These are phyloP conservation scores for Setaria viridis DNA, from an alignment of 202 grass and related monocot species.

Conservation along the genomic window DNA sequence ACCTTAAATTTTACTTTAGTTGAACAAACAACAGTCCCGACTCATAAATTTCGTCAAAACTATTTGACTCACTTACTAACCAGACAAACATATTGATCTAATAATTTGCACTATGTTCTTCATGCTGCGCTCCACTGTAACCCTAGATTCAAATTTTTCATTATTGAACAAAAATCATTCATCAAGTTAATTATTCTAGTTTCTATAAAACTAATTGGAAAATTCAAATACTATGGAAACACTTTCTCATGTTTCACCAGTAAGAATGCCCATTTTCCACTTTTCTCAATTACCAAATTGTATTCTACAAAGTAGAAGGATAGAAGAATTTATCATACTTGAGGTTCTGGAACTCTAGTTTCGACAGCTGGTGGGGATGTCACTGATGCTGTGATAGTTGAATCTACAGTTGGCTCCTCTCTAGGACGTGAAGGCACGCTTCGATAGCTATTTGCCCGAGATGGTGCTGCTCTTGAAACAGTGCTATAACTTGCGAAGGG, in stretches of 20 bases:
- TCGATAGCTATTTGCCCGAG: conserved; percentile 45
- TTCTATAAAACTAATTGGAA: not conserved
- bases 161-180: not conserved
- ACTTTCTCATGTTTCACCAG: not conserved
- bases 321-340: conserved; percentile 31
- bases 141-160: not conserved
- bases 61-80: not conserved
- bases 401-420: conserved; percentile 51
- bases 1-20: not conserved
- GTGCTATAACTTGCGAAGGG: conserved; percentile 65
- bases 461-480: conserved; percentile 55
- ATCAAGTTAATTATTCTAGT: conserved; percentile 10
- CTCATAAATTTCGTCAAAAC: not conserved
- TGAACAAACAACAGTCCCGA: not conserved
- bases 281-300: conserved; percentile 3
- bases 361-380: conserved; percentile 48
- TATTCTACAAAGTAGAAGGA: conserved; percentile 23
- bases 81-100: conserved; percentile 3
- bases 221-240: not conserved
- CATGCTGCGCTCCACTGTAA: not conserved
- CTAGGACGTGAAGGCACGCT: conserved; percentile 55
- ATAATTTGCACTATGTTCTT: not conserved
- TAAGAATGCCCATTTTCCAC: not conserved
- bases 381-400: conserved; percentile 51
- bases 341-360: conserved; percentile 50